phyloP scores from a whole-genome alignment of 345 rosid genomes.

The Arabidopsis arenosa region DNA sequence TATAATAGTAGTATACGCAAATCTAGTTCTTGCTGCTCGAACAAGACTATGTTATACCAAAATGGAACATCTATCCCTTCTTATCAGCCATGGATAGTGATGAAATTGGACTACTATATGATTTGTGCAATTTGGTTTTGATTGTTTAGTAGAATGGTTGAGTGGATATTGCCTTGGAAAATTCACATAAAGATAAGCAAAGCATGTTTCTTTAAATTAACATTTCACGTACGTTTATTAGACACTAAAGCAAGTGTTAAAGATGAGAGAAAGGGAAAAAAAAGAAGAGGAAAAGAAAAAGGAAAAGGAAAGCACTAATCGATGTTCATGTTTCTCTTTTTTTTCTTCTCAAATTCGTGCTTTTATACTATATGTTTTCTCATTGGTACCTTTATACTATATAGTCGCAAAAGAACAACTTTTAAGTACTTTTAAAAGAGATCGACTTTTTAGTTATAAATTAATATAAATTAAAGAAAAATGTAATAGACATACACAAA shows the following conservation, averaged over 20 bases:
- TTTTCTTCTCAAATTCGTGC: slow-evolving; percentile 28
- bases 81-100: slow-evolving; percentile 13
- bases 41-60: not conserved
- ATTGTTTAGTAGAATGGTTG: slow-evolving; percentile 8
- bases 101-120: not conserved
- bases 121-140: not conserved
- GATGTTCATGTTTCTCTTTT: slow-evolving; percentile 42
- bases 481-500: slow-evolving; percentile 3
- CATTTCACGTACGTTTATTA: slow-evolving; percentile 36
- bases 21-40: not conserved
- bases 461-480: slow-evolving; percentile 1
- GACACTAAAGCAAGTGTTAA: slow-evolving; percentile 38
- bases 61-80: slow-evolving; percentile 14
- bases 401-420: slow-evolving; percentile 43
- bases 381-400: slow-evolving; percentile 38
- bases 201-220: slow-evolving; percentile 22
- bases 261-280: slow-evolving; percentile 34
- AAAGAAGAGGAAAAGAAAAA: slow-evolving; percentile 27
- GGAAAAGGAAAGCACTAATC: slow-evolving; percentile 43
- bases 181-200: slow-evolving; percentile 20
- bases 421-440: slow-evolving; percentile 44
- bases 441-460: slow-evolving; percentile 31
- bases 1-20: not conserved
- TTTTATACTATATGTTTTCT: slow-evolving; percentile 41
- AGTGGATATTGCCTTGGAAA: slow-evolving; percentile 31